Evolutionary conservation across 208 protist species (phyloP).

Genomic region (Balamuthia mandrillaris): DNA sequence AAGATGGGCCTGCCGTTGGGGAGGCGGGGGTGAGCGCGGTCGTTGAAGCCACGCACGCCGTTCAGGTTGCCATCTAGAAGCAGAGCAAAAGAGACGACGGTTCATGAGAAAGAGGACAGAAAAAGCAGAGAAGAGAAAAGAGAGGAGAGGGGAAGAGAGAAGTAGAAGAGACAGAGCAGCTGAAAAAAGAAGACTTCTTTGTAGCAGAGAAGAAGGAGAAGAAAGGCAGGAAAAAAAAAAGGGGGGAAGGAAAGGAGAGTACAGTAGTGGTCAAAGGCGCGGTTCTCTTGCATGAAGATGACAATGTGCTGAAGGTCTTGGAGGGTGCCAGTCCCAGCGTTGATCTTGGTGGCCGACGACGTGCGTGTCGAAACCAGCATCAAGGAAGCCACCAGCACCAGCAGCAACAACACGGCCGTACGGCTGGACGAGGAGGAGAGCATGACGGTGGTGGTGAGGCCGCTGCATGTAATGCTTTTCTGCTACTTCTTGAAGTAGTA

Average conservation of each 20-base stretch:
- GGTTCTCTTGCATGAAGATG: constrained; percentile 25
- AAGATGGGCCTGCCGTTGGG: not conserved
- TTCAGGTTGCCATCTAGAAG: not conserved
- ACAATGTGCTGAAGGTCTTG: constrained; percentile 17
- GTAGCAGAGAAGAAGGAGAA: no score
- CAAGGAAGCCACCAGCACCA: not conserved
- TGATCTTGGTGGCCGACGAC: not conserved
- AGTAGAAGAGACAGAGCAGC: no score
- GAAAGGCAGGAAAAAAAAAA: no score
- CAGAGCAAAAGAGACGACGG: no score
- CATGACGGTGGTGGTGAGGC: not conserved
- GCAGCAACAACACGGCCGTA: no score
- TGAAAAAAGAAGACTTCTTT: no score
- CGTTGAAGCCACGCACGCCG: not conserved
- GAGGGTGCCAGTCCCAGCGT: not conserved
- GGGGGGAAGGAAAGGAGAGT: no score
- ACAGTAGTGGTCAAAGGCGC: constrained; percentile 13
- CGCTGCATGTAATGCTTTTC: not conserved
- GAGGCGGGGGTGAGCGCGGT: not conserved
- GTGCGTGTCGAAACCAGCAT: not conserved
- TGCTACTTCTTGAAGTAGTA: no score
- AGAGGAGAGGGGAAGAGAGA: no score
- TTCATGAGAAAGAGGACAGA: no score
- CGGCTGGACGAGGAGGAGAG: not conserved
- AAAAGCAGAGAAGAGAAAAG: no score